phyloP scores from a whole-genome alignment of 768 basidiomycete genomes.

The Psilocybe tampanensis region DNA sequence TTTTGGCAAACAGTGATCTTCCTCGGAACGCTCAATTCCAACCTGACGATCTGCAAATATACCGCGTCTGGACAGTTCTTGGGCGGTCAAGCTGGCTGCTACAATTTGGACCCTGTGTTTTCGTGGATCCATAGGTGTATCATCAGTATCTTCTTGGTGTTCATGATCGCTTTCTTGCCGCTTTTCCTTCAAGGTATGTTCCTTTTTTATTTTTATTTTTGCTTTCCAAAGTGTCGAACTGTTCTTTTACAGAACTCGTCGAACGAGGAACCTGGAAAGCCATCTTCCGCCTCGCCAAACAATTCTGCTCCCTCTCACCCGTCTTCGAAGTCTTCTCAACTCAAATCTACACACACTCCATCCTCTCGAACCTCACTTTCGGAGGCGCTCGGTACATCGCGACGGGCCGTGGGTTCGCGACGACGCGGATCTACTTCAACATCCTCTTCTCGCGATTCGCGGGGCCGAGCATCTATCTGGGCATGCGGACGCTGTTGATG shows the following conservation, averaged over 20 bases:
- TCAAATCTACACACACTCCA: conserved; percentile 97
- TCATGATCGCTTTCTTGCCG: conserved; percentile 95
- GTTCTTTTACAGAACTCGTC: conserved; percentile 70
- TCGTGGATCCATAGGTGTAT: conserved; percentile 96
- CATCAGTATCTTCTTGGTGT: conserved; percentile 97
- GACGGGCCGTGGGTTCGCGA: conserved; percentile 98
- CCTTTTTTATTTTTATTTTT: neutral
- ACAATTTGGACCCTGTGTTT: conserved; percentile 92
- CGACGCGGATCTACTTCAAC: conserved; percentile 91
- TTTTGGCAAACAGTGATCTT: conserved; percentile 78
- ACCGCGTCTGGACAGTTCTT: conserved; percentile 70
- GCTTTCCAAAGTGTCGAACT: conserved; percentile 8
- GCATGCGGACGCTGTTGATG: conserved; percentile 90
- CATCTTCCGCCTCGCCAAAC: conserved; percentile 87
- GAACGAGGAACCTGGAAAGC: conserved; percentile 95
- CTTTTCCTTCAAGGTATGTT: conserved; percentile 89
- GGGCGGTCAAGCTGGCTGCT: conserved; percentile 85
- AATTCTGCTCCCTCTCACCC: conserved; percentile 92
- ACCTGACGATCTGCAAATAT: conserved; percentile 81
- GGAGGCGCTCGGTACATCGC: conserved; percentile 99
- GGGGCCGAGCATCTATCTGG: conserved; percentile 96
- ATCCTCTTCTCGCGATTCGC: conserved; percentile 98
- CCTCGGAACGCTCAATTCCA: conserved; percentile 88
- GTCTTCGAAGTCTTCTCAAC: conserved; percentile 98
- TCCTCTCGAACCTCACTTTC: conserved; percentile 94